phyloP scores from a whole-genome alignment of 495 filamentous ascomycete genomes.

The Staphylotrichum longicolle region DNA sequence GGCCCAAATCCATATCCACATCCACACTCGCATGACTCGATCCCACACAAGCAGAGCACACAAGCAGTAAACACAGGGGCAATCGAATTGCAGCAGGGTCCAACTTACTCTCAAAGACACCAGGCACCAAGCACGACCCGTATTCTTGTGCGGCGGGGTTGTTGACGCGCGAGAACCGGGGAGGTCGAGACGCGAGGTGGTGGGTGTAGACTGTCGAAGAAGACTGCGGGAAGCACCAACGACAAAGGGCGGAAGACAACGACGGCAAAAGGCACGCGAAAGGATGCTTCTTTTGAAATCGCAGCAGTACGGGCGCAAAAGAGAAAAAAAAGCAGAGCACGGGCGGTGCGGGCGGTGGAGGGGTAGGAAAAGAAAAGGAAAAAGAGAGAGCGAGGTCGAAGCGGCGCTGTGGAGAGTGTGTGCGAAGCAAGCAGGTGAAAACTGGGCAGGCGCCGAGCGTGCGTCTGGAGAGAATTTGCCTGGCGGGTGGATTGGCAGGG shows the following conservation, averaged over 20 bases:
- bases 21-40: background rate
- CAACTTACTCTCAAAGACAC: constrained; percentile 22
- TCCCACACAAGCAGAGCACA: background rate
- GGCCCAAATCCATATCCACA: background rate
- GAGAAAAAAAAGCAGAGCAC: constrained; percentile 21
- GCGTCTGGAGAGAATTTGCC: constrained; percentile 30
- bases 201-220: constrained; percentile 11
- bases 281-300: constrained; percentile 29
- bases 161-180: constrained; percentile 24
- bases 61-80: background rate
- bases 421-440: constrained; percentile 16
- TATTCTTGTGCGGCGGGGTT: constrained; percentile 2
- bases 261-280: constrained; percentile 31
- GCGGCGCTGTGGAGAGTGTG: constrained; percentile 25
- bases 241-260: constrained; percentile 23
- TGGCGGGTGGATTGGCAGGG: constrained; percentile 23
- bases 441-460: constrained; percentile 22
- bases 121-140: constrained; percentile 21
- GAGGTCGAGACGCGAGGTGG: constrained; percentile 23
- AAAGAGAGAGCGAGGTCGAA: constrained; percentile 23
- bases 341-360: constrained; percentile 16
- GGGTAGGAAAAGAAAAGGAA: constrained; percentile 24
- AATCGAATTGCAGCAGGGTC: background rate
- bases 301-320: constrained; percentile 16
- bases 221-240: constrained; percentile 42